Evolutionary conservation across 2,329 filamentous ascomycete genomes (phyloP), one percentile per base, ranked within the genome.

Genomic region (Xylaria sp.): DNA sequence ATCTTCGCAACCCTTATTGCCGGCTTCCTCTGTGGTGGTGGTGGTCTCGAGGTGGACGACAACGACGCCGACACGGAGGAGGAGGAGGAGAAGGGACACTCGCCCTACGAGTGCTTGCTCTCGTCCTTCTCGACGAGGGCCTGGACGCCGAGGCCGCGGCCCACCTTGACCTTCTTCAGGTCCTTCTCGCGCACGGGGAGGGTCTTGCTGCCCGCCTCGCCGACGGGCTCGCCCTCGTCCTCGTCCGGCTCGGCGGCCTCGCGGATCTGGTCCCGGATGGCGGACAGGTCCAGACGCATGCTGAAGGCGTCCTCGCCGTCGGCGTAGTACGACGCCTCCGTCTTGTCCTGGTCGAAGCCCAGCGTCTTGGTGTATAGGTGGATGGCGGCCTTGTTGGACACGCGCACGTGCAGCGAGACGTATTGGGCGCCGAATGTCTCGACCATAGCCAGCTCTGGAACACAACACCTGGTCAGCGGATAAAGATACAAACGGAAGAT

Each of bases 221-320:
- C 92, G 1, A 92, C 90, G 2, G 89, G 84, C 13, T 92, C 91
- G 7, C 90, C 91, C 82, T 93, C 91, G 78, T 93, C 76, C 5
- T 38, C 91, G 82, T 93, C 76, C 6, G 93, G 91, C 78, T 93
- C 76, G 6, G 80, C 81, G 69, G 83, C 81, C 62, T 83, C 82
- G 70, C 83, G 80, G 78, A 92, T 85, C 73, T 86, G 84, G 67
- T 87, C 83, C 63, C 84, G 82, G 53, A 91, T 79, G 59, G 83
- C 82, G 2, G 82, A 81, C 51, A 99, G 86, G 77, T 98, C 92
- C 80, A 97, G 92, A 71, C 90, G 90, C 96, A 99, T 99, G 78
- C 90, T 92, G 79, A 90, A 97, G 44, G 96, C 96, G 83, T 99
- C 93, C 83, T 99, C 96, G 68, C 95, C 95, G 80, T 99, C 96